A percentile compares a stretch with the other conserved stretches of the same genome.
phyloP scores from a whole-genome alignment of 108 stramenopile genomes.

The Cyclotella cryptica region DNA sequence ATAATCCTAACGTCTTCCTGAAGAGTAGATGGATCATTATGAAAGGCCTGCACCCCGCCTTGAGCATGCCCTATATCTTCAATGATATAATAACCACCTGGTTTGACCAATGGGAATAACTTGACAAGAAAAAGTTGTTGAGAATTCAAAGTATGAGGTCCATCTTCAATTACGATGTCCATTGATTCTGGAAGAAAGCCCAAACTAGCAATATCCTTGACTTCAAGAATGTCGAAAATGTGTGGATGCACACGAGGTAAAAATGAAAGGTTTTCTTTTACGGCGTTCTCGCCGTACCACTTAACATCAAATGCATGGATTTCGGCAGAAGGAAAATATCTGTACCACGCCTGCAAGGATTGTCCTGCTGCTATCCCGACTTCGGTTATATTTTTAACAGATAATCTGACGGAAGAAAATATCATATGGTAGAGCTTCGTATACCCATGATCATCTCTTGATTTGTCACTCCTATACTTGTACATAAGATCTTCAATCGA shows the following conservation, averaged over 20 bases:
- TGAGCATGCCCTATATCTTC: slow-evolving; percentile 31
- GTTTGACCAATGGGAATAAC: slow-evolving; percentile 34
- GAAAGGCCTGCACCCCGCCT: slow-evolving; percentile 15
- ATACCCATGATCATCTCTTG: slow-evolving; percentile 42
- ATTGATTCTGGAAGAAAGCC: slow-evolving; percentile 33
- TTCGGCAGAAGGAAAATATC: slow-evolving; percentile 38
- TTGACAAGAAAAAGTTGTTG: slow-evolving; percentile 30
- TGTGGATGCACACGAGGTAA: slow-evolving; percentile 23
- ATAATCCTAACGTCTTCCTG: slow-evolving; percentile 2
- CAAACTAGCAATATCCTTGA: slow-evolving; percentile 1
- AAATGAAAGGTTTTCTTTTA: slow-evolving; percentile 20
- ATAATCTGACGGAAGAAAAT: slow-evolving; percentile 12
- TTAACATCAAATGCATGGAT: slow-evolving; percentile 40
- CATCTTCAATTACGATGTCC: slow-evolving; percentile 39
- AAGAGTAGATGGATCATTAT: slow-evolving; percentile 23
- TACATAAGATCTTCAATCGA: slow-evolving; percentile 41
- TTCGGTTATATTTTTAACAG: slow-evolving; percentile 38
- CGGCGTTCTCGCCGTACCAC: neutral
- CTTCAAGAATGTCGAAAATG: slow-evolving; percentile 17
- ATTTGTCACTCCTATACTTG: slow-evolving; percentile 44
- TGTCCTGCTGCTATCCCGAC: slow-evolving; percentile 35
- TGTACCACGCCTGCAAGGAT: slow-evolving; percentile 35
- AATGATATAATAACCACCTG: slow-evolving; percentile 36
- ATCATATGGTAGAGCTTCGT: slow-evolving; percentile 41
- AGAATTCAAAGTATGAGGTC: slow-evolving; percentile 16